These are phyloP conservation scores for Viola pubescens DNA, from an alignment of 441 rosid genomes.

Conservation along the genomic window DNA sequence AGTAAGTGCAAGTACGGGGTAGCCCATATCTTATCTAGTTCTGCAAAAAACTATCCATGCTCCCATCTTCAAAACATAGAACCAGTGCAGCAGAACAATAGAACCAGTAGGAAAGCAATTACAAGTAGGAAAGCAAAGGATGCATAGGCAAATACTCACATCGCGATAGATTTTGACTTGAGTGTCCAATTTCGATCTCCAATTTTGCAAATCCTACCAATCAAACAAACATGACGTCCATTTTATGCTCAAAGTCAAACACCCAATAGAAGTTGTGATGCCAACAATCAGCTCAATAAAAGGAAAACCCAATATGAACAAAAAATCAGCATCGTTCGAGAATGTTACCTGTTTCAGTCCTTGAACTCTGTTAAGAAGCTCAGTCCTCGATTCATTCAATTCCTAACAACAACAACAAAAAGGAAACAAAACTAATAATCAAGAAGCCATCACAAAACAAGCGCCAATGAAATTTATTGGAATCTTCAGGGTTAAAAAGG, in stretches of 20 bases:
- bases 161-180: constrained; percentile 80
- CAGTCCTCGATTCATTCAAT: constrained; percentile 71
- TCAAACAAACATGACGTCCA: constrained; percentile 5
- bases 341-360: constrained; percentile 69
- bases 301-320: background rate
- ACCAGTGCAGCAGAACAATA: too few species aligned
- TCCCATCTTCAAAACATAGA: too few species aligned
- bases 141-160: constrained; percentile 29
- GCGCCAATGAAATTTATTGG: background rate
- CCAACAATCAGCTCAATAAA: background rate
- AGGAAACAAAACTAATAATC: background rate
- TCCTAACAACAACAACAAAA: constrained; percentile 34
- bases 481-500: background rate
- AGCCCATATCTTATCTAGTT: too few species aligned
- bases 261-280: background rate
- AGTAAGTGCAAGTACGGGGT: too few species aligned
- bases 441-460: background rate
- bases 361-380: constrained; percentile 70
- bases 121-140: too few species aligned
- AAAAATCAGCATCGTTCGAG: too few species aligned
- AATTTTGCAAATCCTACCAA: constrained; percentile 74
- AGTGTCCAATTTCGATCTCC: constrained; percentile 89
- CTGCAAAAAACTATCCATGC: too few species aligned
- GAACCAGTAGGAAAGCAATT: too few species aligned
- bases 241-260: background rate